A percentile compares a stretch with the other conserved stretches of the same genome.
phyloP scores from a whole-genome alignment of 805 yeast genomes.

The Monosporozyma yasuniensis region DNA sequence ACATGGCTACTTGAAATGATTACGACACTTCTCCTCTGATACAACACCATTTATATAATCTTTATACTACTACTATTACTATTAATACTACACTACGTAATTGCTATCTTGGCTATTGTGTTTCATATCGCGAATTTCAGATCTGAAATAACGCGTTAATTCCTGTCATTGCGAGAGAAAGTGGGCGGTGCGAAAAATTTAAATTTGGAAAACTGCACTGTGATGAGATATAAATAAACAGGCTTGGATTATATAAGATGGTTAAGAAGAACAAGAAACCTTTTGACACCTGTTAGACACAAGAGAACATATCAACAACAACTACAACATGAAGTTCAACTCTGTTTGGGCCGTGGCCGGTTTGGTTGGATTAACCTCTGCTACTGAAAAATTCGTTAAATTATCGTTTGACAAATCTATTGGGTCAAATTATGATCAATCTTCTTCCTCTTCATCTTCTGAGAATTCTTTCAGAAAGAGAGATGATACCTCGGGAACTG shows the following conservation, averaged over 20 bases:
- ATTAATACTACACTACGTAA: background rate
- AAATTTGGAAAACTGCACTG: no score
- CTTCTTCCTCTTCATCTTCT: no score
- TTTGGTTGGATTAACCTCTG: background rate
- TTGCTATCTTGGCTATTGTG: background rate
- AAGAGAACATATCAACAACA: background rate
- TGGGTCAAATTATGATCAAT: background rate
- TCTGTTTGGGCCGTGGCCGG: background rate
- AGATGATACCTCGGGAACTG: background rate
- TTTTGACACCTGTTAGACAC: no score
- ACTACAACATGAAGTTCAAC: background rate
- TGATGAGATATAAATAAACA: no score
- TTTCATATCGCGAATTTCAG: background rate
- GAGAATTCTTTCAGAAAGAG: conserved; percentile 1
- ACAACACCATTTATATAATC: no score
- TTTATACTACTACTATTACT: background rate
- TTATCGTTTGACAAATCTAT: conserved; percentile 1
- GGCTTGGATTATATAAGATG: no score
- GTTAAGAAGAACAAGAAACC: no score
- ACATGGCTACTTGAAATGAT: conserved; percentile 22
- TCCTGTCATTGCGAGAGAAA: no score
- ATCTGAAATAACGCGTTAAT: background rate
- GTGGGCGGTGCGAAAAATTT: no score
- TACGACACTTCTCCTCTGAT: no score
- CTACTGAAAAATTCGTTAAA: conserved; percentile 3